phyloP scores from a whole-genome alignment of 805 yeast genomes.

The Kazachstania martiniae region DNA sequence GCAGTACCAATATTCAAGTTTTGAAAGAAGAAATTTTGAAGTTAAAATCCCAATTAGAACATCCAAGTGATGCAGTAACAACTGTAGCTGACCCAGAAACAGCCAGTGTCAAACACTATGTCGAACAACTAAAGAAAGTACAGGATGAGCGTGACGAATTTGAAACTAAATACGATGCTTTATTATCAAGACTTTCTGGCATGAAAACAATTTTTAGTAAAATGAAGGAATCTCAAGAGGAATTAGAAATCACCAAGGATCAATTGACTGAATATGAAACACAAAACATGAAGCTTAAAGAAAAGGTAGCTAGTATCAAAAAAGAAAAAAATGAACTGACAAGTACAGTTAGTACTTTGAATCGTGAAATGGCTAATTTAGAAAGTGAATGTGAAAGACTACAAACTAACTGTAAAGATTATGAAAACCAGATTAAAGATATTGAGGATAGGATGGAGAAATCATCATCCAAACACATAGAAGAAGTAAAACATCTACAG shows the following conservation, averaged over 20 bases:
- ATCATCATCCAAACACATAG: slow-evolving; percentile 29
- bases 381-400: slow-evolving; percentile 42
- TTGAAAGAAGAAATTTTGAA: not conserved
- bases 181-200: slow-evolving; percentile 52
- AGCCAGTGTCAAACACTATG: not conserved
- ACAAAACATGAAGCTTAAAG: slow-evolving; percentile 30
- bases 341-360: slow-evolving; percentile 28
- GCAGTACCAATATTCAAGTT: not conserved
- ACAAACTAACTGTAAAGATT: slow-evolving; percentile 44
- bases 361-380: slow-evolving; percentile 34
- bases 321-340: slow-evolving; percentile 27
- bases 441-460: slow-evolving; percentile 31
- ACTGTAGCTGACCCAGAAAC: not conserved
- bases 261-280: slow-evolving; percentile 39
- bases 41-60: not conserved
- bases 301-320: slow-evolving; percentile 24
- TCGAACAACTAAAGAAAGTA: slow-evolving; percentile 9
- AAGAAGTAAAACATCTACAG: slow-evolving; percentile 19
- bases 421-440: slow-evolving; percentile 31
- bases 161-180: slow-evolving; percentile 48
- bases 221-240: slow-evolving; percentile 60
- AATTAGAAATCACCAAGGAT: slow-evolving; percentile 44
- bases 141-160: slow-evolving; percentile 46
- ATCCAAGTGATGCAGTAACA: not conserved
- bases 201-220: slow-evolving; percentile 66